Evolutionary conservation across 345 rosid genomes (phyloP).

Genomic region (Schrenkiella parvula): DNA sequence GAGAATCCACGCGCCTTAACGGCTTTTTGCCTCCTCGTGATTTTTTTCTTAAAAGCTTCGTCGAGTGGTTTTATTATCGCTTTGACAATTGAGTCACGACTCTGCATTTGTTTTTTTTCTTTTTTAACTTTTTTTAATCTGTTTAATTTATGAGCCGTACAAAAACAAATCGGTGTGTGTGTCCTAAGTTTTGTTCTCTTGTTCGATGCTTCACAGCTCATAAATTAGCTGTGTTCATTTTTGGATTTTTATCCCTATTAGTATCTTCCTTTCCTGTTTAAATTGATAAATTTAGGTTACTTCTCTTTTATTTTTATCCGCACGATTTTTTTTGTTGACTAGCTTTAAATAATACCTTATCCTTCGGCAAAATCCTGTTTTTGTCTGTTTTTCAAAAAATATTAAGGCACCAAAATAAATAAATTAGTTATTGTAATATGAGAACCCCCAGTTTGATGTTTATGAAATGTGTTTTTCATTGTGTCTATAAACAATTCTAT

Average conservation of each 20-base stretch:
- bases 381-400: too few relatives aligned
- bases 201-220: constrained; percentile 27
- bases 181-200: constrained; percentile 27
- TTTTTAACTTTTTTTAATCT: background rate
- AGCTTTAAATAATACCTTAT: background rate
- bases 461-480: background rate
- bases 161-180: constrained; percentile 17
- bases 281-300: constrained; percentile 3
- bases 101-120: constrained; percentile 8
- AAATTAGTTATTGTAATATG: background rate
- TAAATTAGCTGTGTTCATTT: constrained; percentile 23
- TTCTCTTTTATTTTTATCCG: background rate
- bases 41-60: background rate
- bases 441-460: background rate
- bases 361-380: background rate
- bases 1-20: constrained; percentile 32
- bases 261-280: background rate
- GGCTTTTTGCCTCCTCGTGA: background rate
- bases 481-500: background rate
- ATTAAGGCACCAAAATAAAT: too few relatives aligned
- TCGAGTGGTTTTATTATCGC: constrained; percentile 3
- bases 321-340: background rate
- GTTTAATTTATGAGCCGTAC: constrained; percentile 30
- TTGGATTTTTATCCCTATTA: background rate
- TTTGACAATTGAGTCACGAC: constrained; percentile 30